Conservation (phyloP, 108 stramenopile species). For the Hondaea fermentalgiana region DNA sequence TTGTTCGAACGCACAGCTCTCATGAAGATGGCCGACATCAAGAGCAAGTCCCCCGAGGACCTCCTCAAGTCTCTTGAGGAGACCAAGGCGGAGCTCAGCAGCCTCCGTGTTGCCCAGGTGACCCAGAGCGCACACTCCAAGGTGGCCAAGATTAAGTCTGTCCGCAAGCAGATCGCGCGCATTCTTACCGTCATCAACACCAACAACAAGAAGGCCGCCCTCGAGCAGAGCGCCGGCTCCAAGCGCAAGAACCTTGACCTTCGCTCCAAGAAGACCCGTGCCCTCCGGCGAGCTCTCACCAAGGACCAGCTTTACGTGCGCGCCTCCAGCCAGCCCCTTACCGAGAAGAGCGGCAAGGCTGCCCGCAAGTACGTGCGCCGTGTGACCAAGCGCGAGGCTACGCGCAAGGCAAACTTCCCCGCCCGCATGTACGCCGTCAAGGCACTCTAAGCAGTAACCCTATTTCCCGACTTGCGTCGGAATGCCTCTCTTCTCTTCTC, state of each 20-base stretch:
- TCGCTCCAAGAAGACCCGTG: constrained; percentile 92
- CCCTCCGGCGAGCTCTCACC: constrained; percentile 86
- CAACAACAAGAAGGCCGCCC: constrained; percentile 73
- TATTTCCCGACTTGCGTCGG: neutral
- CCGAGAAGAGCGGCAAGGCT: constrained; percentile 67
- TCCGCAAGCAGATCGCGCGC: constrained; percentile 94
- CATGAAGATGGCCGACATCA: neutral
- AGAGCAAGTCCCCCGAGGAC: constrained; percentile 50
- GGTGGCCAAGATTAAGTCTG: constrained; percentile 95
- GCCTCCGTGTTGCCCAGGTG: constrained; percentile 91
- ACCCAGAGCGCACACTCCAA: constrained; percentile 93
- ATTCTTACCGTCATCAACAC: constrained; percentile 97
- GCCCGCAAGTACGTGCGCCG: constrained; percentile 57
- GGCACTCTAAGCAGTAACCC: neutral
- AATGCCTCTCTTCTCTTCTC: neutral
- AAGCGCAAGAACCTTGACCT: constrained; percentile 92
- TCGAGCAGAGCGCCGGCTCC: constrained; percentile 67
- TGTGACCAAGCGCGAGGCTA: neutral
- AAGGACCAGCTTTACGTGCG: constrained; percentile 58
- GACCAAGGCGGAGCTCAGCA: constrained; percentile 79
- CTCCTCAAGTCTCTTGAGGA: constrained; percentile 85
- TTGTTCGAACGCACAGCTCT: neutral
- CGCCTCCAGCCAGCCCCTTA: neutral
- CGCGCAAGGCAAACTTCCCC: constrained; percentile 15
- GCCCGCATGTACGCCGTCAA: constrained; percentile 12